A percentile compares a stretch with the other conserved stretches of the same genome.
Conservation (phyloP, 139 green algal species). For the Chlamydomonas schloesseri region DNA sequence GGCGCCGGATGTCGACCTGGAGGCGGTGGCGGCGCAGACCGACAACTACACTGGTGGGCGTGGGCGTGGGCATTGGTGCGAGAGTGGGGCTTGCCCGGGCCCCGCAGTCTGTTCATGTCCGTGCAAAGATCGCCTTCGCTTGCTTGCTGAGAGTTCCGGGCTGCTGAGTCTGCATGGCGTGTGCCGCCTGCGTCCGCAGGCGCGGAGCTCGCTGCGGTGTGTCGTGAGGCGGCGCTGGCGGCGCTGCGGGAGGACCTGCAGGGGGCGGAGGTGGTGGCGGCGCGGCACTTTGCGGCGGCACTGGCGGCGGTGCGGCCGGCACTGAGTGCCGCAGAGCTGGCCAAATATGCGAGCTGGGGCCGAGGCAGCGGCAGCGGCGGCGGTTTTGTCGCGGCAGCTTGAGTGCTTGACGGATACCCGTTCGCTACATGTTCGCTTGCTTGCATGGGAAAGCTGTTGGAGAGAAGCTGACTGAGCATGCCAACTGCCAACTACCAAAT, state of each 20-base stretch:
- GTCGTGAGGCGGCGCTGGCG: constrained; percentile 85
- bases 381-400: no score
- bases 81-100: no score
- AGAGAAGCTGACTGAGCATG: no score
- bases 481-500: no score
- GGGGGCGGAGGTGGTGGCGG: constrained; percentile 55
- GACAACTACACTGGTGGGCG: constrained; percentile 67
- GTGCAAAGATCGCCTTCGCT: no score
- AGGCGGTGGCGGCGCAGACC: constrained; percentile 60
- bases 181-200: constrained; percentile 55
- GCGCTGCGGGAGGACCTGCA: constrained; percentile 84
- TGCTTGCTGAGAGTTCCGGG: no score
- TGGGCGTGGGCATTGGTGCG: not conserved
- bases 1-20: constrained; percentile 81
- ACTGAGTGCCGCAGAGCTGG: constrained; percentile 56
- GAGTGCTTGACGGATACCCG: no score
- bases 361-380: not conserved
- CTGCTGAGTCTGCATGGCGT: no score
- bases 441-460: no score
- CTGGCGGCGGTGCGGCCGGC: constrained; percentile 47
- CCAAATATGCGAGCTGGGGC: constrained; percentile 57
- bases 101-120: no score
- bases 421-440: no score
- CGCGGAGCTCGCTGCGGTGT: constrained; percentile 82
- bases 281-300: constrained; percentile 67